These are phyloP conservation scores for Umbilicaria muhlenbergii DNA, from an alignment of 495 filamentous ascomycete species.

Conservation along the genomic window DNA sequence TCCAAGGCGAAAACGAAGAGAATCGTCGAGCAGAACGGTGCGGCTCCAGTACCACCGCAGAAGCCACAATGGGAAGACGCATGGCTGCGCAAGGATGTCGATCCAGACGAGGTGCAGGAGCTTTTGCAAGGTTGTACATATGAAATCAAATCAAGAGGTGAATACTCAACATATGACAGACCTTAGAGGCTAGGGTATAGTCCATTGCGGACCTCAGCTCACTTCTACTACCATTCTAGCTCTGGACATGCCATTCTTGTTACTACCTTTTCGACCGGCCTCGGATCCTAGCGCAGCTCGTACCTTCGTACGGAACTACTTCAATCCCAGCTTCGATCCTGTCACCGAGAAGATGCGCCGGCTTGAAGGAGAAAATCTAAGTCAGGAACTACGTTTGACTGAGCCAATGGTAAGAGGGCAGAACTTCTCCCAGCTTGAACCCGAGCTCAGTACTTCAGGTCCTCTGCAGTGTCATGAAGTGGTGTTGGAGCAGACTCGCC, in stretches of 20 bases:
- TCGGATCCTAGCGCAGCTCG: conserved; percentile 83
- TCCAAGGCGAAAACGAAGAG: conserved; percentile 43
- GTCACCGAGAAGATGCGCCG: conserved; percentile 27
- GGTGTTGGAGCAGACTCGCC: conserved; percentile 92
- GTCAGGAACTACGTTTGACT: conserved; percentile 78
- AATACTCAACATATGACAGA: conserved; percentile 14
- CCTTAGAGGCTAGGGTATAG: no score
- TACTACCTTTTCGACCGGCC: conserved; percentile 88
- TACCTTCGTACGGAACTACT: conserved; percentile 87
- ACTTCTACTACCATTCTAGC: conserved; percentile 30
- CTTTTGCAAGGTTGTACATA: conserved; percentile 69
- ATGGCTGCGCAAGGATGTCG: conserved; percentile 72
- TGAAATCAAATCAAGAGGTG: conserved; percentile 92
- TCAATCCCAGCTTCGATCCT: conserved; percentile 32
- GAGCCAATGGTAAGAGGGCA: conserved; percentile 67
- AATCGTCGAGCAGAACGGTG: conserved; percentile 34
- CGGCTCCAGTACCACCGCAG: conserved; percentile 28
- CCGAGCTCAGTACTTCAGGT: conserved; percentile 37
- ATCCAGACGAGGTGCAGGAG: conserved; percentile 82
- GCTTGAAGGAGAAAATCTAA: conserved; percentile 50
- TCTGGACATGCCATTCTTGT: conserved; percentile 79
- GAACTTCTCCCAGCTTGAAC: conserved; percentile 3
- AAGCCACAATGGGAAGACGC: conserved; percentile 82
- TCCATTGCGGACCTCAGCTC: neutral
- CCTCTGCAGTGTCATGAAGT: conserved; percentile 86